Evolutionary conservation across 768 basidiomycete genomes (phyloP).

Genomic region (Strobilomyces confusus): DNA sequence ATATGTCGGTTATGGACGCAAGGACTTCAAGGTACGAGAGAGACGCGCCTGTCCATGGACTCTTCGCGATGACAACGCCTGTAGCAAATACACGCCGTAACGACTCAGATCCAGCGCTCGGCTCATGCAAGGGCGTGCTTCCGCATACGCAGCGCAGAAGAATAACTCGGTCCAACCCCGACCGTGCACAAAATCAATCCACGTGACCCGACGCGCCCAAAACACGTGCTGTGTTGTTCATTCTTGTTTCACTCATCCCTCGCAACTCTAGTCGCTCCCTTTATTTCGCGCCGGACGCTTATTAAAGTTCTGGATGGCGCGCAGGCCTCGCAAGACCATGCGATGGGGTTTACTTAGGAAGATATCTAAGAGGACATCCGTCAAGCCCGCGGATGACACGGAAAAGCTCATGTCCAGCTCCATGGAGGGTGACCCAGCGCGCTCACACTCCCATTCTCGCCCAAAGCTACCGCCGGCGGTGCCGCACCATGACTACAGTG

Average conservation of each 20-base stretch:
- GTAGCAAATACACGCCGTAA: background rate
- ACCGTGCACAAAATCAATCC: conserved; percentile 25
- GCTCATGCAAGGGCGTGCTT: conserved; percentile 2
- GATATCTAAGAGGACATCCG: conserved; percentile 6
- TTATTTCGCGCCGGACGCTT: conserved; percentile 26
- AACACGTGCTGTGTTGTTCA: conserved; percentile 21
- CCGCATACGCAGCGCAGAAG: background rate
- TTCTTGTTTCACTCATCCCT: conserved; percentile 4
- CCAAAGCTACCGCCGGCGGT: conserved; percentile 8
- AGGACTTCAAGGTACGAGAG: conserved; percentile 10
- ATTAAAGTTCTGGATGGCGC: conserved; percentile 14
- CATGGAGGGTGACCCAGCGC: conserved; percentile 1
- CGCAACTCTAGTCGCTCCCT: conserved; percentile 23
- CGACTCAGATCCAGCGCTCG: conserved; percentile 3
- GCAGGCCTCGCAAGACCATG: conserved; percentile 11
- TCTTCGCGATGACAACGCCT: background rate
- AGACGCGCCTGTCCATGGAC: conserved; percentile 42
- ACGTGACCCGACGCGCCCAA: conserved; percentile 28
- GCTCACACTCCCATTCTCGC: conserved; percentile 1
- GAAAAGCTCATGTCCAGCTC: conserved; percentile 18
- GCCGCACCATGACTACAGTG: conserved; percentile 24
- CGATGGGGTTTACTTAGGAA: conserved; percentile 8
- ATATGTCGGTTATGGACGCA: background rate
- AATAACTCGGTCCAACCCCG: background rate
- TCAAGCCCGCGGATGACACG: conserved; percentile 17